Conservation (phyloP, 2,329 filamentous ascomycete genomes). For the Aspergillus arachidicola region DNA sequence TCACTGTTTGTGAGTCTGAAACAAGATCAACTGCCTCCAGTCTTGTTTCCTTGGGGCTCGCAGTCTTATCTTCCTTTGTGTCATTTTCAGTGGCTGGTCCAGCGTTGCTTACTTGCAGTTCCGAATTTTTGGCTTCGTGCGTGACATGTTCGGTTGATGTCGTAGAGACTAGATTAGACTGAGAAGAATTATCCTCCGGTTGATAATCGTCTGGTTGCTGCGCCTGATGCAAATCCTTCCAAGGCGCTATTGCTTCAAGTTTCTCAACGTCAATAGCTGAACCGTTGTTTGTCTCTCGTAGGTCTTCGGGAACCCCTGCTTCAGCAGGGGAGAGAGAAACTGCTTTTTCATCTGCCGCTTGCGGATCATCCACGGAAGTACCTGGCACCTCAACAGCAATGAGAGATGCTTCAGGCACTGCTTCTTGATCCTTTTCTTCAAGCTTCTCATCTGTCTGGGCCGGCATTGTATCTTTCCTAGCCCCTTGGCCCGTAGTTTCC, state of each 20-base stretch:
- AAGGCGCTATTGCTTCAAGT: conserved; percentile 8
- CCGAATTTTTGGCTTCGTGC: not conserved
- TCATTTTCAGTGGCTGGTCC: not conserved
- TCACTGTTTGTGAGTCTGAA: not conserved
- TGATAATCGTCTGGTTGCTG: conserved; percentile 8
- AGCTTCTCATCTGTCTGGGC: not conserved
- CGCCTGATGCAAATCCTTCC: conserved; percentile 28
- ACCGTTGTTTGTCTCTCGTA: no score
- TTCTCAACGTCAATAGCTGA: conserved; percentile 1
- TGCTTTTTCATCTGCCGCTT: conserved; percentile 25
- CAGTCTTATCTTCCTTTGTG: not conserved
- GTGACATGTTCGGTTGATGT: not conserved
- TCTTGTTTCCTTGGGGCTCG: not conserved
- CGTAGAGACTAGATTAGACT: not conserved
- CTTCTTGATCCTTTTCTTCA: not conserved
- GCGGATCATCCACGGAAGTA: conserved; percentile 4
- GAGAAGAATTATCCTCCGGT: not conserved
- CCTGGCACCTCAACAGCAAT: not conserved
- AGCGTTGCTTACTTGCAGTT: not conserved
- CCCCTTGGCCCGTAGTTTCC: not conserved
- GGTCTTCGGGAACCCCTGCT: not conserved
- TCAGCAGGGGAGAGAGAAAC: conserved; percentile 1
- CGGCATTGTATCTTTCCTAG: not conserved
- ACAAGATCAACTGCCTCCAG: not conserved
- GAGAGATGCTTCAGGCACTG: not conserved